Evolutionary conservation across 2,329 filamentous ascomycete genomes (phyloP).

Genomic region (Volutella citrinella): DNA sequence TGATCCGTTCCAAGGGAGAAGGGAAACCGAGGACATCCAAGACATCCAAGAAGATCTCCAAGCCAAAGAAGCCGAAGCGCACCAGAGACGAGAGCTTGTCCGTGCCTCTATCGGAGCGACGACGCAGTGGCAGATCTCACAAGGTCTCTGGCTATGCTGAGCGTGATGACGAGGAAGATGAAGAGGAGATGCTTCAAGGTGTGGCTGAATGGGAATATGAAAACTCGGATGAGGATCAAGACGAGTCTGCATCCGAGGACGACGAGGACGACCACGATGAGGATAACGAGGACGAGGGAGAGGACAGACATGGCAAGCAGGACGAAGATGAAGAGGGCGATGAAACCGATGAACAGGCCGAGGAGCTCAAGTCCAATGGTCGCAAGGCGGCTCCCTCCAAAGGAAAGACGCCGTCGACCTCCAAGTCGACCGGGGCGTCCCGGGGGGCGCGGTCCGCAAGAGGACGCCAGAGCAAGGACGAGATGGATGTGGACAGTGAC

Average conservation of each 20-base stretch:
- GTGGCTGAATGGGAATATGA: constrained; percentile 58
- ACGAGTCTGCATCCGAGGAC: constrained; percentile 11
- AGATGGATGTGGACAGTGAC: constrained; percentile 36
- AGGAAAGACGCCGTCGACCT: constrained; percentile 21
- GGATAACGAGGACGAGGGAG: constrained; percentile 17
- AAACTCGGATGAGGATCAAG: constrained; percentile 28
- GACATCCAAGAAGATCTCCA: constrained; percentile 32
- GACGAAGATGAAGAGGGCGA: constrained; percentile 14
- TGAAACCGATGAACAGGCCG: constrained; percentile 16
- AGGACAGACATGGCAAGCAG: constrained; percentile 7
- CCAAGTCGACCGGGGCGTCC: constrained; percentile 14
- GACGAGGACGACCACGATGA: constrained; percentile 14
- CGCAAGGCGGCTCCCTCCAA: constrained; percentile 18
- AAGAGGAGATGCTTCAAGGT: constrained; percentile 60
- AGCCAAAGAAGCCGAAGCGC: constrained; percentile 26
- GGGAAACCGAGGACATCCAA: constrained; percentile 34
- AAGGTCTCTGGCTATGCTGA: constrained; percentile 51
- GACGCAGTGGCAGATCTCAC: constrained; percentile 53
- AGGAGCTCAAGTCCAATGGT: constrained; percentile 23
- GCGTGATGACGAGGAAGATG: constrained; percentile 55
- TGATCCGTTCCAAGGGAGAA: constrained; percentile 34
- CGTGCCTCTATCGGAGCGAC: constrained; percentile 44
- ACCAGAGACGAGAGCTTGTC: constrained; percentile 29
- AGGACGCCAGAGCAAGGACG: constrained; percentile 25
- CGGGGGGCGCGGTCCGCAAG: constrained; percentile 24